Conservation (phyloP, 768 basidiomycete species). For the Lentinula sp. region DNA sequence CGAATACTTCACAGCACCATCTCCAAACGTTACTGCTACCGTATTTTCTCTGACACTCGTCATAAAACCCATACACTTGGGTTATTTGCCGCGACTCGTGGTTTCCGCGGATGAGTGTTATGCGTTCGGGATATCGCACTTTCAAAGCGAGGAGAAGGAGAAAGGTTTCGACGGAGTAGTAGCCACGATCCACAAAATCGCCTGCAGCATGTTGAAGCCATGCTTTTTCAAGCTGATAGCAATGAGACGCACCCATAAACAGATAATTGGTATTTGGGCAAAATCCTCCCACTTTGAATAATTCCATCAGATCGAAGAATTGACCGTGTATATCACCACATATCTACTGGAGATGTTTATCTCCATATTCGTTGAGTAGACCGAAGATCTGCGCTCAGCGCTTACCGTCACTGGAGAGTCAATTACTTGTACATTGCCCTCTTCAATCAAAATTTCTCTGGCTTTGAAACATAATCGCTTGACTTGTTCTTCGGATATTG, state of each 20-base stretch:
- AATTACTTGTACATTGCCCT: conserved; percentile 94
- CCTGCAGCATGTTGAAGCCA: conserved; percentile 40
- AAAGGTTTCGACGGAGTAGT: conserved; percentile 96
- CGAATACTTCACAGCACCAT: conserved; percentile 98
- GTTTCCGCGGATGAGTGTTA: conserved; percentile 95
- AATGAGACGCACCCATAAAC: conserved; percentile 73
- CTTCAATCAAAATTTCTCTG: conserved; percentile 93
- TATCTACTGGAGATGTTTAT: conserved; percentile 38
- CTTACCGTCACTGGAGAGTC: conserved; percentile 90
- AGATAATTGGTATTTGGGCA: conserved; percentile 94
- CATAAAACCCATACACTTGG: conserved; percentile 91
- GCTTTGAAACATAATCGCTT: conserved; percentile 95
- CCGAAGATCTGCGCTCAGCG: neutral
- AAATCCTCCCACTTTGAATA: conserved; percentile 88
- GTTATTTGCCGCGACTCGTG: conserved; percentile 98
- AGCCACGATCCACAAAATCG: conserved; percentile 97
- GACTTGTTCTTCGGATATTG: conserved; percentile 93
- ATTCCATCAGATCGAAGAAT: conserved; percentile 93
- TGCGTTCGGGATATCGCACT: conserved; percentile 94
- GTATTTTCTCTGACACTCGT: conserved; percentile 96
- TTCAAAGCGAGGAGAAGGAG: conserved; percentile 92
- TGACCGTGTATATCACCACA: conserved; percentile 98
- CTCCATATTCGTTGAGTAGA: conserved; percentile 10
- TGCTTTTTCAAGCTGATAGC: neutral
- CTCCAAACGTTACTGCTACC: conserved; percentile 93